Conservation (phyloP, 2,329 filamentous ascomycete genomes). For the Alternaria ventricosa region DNA sequence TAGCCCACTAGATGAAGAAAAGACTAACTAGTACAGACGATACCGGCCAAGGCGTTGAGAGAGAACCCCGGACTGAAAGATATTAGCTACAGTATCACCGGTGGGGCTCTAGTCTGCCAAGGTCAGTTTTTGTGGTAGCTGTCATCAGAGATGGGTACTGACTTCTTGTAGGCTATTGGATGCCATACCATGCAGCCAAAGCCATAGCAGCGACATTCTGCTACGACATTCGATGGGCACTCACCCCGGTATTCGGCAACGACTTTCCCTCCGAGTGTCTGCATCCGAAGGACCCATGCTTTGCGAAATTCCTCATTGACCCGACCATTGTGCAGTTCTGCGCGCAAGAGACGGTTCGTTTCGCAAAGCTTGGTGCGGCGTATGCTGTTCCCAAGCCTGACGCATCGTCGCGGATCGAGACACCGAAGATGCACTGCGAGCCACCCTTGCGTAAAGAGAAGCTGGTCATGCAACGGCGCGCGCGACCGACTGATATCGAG, state of each 20-base stretch:
- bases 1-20: background rate
- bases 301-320: constrained; percentile 57
- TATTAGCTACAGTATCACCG: constrained; percentile 94
- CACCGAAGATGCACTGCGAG: constrained; percentile 19
- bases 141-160: background rate
- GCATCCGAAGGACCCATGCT: constrained; percentile 66
- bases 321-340: constrained; percentile 47
- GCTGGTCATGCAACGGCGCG: constrained; percentile 10
- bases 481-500: constrained; percentile 36
- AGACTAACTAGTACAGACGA: constrained; percentile 66
- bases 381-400: constrained; percentile 15
- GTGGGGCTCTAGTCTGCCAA: constrained; percentile 88
- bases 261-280: constrained; percentile 78
- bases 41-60: constrained; percentile 76
- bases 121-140: constrained; percentile 22
- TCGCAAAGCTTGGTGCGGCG: constrained; percentile 34
- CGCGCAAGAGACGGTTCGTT: constrained; percentile 46
- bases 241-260: constrained; percentile 89
- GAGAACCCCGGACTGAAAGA: constrained; percentile 80
- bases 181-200: constrained; percentile 85
- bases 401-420: constrained; percentile 8
- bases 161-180: constrained; percentile 80
- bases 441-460: constrained; percentile 21
- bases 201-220: constrained; percentile 92
- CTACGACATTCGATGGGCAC: constrained; percentile 77